Base-by-base conservation (phyloP, 495 filamentous ascomycete species). In the Penicillium taxi region DNA sequence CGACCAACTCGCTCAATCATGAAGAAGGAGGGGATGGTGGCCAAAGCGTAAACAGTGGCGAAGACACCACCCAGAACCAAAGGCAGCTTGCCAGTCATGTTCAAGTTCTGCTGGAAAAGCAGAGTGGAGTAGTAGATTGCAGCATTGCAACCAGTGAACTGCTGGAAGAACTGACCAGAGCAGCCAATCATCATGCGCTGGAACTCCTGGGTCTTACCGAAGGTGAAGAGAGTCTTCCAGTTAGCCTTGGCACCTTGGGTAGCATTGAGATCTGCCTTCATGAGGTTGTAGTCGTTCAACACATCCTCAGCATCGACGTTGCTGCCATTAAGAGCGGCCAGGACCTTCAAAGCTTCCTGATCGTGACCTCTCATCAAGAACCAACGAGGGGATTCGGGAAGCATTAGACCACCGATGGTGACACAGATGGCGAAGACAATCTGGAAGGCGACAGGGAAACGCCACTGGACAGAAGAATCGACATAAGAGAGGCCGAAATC, bases 101-200 rank as follows among this genome's bases (percentile, higher is more conserved):
- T 43, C 44, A 89, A 76, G 13, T 75, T 78, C 8, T 69, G 54
- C 59, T 86, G 55, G 61, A 89, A 86, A 1, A 91, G 72, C 26
- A 88, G 72, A 0, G 84, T 82, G 43, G 83, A 82, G 61, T 82
- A 89, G 69, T 91, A 91, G 52, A 87, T 89, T 46, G 85, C 81
- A 9, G 82, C 83, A 40, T 89, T 89, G 59, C 81, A 86, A 24
- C 64, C 64, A 36, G 76, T 77, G 39, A 87, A 67, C 48, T 91
- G 85, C 61, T 90, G 84, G 70, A 89, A 82, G 48, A 90, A 72
- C 50, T 73, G 67, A 11, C 62, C 49, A 9, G 66, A 63, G 44
- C 69, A 65, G 28, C 68, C 63, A 22, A 68, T 52, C 39, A 61
- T 45, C 44, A 65, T 53, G 28, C 66, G 63, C 46, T 62, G 60